phyloP scores from a whole-genome alignment of 75 land plant genomes.

The Cunninghamia lanceolata region DNA sequence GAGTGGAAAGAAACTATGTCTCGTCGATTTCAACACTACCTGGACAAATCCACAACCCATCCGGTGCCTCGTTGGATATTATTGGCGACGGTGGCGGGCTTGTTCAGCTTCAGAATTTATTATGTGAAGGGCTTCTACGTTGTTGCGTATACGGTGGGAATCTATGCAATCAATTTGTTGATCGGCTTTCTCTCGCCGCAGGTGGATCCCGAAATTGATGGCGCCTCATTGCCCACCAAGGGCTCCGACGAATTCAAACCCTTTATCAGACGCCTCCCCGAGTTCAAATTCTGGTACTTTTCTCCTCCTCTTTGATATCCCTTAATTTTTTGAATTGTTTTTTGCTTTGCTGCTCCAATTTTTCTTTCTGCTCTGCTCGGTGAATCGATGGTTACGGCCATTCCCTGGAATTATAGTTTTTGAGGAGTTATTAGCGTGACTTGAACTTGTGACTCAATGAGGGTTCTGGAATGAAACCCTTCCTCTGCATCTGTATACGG shows the following conservation, averaged over 20 bases:
- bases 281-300: conserved; percentile 65
- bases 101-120: conserved; percentile 59
- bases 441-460: too few species aligned
- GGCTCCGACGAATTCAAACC: conserved; percentile 74
- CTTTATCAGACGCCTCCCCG: conserved; percentile 62
- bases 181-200: conserved; percentile 81
- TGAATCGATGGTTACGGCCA: not conserved
- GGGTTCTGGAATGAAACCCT: too few species aligned
- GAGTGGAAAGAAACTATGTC: conserved; percentile 38
- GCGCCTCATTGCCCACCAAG: conserved; percentile 63
- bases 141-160: conserved; percentile 72
- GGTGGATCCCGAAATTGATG: conserved; percentile 75
- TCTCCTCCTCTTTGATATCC: not conserved
- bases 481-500: too few species aligned
- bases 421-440: too few species aligned
- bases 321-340: not conserved
- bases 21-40: conserved; percentile 50
- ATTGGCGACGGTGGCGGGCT: conserved; percentile 26
- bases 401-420: too few species aligned
- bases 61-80: conserved; percentile 53
- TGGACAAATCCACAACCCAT: conserved; percentile 71
- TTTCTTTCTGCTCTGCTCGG: not conserved
- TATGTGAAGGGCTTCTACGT: conserved; percentile 77
- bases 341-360: too few species aligned
- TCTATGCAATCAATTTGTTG: conserved; percentile 67